These are phyloP conservation scores for Talinum fruticosum DNA, from an alignment of 148 eudicot genomes.

Conservation along the genomic window DNA sequence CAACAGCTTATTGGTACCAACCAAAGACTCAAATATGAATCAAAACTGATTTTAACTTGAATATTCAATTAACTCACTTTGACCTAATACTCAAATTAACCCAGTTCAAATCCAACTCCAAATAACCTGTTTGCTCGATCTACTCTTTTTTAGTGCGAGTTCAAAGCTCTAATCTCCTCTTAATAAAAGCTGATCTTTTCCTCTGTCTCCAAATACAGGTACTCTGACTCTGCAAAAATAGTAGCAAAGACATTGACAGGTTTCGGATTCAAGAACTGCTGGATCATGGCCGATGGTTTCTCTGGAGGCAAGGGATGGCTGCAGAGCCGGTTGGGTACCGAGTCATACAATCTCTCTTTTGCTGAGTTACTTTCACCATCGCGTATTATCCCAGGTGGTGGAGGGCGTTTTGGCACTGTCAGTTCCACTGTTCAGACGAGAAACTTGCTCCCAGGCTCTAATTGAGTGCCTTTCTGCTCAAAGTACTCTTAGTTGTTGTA, in stretches of 20 bases:
- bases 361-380: constrained; percentile 78
- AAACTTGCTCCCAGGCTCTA: constrained; percentile 67
- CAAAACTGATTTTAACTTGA: neutral
- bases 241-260: constrained; percentile 72
- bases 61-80: neutral
- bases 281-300: constrained; percentile 83
- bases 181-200: neutral
- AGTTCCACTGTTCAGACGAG: constrained; percentile 46
- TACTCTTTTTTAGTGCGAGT: neutral
- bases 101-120: neutral
- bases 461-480: constrained; percentile 24
- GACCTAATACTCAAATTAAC: neutral
- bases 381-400: constrained; percentile 52
- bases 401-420: constrained; percentile 50
- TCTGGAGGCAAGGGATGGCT: constrained; percentile 89
- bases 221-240: constrained; percentile 73
- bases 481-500: neutral
- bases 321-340: constrained; percentile 79
- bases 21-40: neutral
- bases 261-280: constrained; percentile 74
- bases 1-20: neutral
- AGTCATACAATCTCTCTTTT: constrained; percentile 61
- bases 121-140: neutral
- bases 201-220: constrained; percentile 36
- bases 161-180: neutral